phyloP scores from a whole-genome alignment of 371 early-diverging fungal genomes.

The Mucor mucedo region DNA sequence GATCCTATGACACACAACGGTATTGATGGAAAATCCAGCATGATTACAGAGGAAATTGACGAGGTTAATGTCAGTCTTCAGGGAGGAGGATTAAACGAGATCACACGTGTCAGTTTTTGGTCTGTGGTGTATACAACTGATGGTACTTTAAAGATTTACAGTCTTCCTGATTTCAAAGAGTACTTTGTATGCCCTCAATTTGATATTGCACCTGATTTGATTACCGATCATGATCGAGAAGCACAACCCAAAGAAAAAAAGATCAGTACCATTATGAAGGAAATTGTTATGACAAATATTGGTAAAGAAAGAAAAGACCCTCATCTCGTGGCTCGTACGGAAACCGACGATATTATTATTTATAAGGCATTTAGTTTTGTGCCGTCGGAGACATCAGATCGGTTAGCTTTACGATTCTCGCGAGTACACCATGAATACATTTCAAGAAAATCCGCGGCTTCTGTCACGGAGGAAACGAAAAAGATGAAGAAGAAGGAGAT shows the following conservation, averaged over 20 bases:
- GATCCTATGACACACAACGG: constrained; percentile 5
- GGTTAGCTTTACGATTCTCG: constrained; percentile 75
- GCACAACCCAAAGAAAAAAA: not conserved
- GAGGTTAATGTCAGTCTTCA: constrained; percentile 49
- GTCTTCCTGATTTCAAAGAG: constrained; percentile 73
- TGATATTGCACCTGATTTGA: constrained; percentile 62
- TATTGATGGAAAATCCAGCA: not conserved
- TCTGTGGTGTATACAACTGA: constrained; percentile 42
- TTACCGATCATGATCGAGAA: constrained; percentile 55
- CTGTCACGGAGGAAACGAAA: constrained; percentile 8
- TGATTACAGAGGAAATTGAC: constrained; percentile 34
- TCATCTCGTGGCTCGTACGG: constrained; percentile 73
- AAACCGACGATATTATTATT: constrained; percentile 72
- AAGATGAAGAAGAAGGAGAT: constrained; percentile 30
- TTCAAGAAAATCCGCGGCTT: constrained; percentile 51
- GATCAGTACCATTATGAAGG: constrained; percentile 58
- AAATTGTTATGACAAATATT: constrained; percentile 72
- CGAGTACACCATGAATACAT: constrained; percentile 75
- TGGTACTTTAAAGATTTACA: constrained; percentile 57
- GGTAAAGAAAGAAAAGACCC: constrained; percentile 65
- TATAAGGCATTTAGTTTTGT: constrained; percentile 71
- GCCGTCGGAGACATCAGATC: constrained; percentile 37
- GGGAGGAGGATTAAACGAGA: constrained; percentile 28
- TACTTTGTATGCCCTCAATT: constrained; percentile 72
- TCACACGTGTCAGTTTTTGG: constrained; percentile 43